Evolutionary conservation across 768 basidiomycete species (phyloP), one percentile per base, ranked within the genome.

Genomic region (Boletus huronensis): DNA sequence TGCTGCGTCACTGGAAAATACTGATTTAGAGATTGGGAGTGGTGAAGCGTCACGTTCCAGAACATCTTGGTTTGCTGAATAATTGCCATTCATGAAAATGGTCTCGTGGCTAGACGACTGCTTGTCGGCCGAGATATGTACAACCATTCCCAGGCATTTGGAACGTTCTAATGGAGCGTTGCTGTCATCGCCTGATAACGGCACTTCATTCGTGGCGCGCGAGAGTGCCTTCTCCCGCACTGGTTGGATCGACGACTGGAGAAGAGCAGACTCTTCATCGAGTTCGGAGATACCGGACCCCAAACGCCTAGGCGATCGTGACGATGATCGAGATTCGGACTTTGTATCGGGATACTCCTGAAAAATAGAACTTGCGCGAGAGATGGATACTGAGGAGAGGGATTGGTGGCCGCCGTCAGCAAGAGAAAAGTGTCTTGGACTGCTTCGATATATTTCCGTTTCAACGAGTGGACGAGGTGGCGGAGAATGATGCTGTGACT

Each of bases 251-350:
- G 55, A 60, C 43, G 42, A 13, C 51, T 51, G 58, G 41, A 39
- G 58, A 54, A 64, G 55, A 56, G 52, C 4, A 45, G 58, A 54
- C 48, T 57, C 62, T 50, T 62, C 60, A 40, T 54, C 63, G 39
- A 32, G 53, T 46, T 62, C 61, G 61, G 69, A 71, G 57, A 67
- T 62, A 61, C 57, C 63, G 61, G 69, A 57, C 61, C 56, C 62
- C 51, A 54, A 58, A 32, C 21, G 49, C 32, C 52, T 55, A 50
- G 84, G 84, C n/a, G 83, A 84, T 45, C 79, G 79, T 57, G 82
- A 83, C 35, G 72, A 70, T 38, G 80, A 79, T 60, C 79, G 74
- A 48, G 77, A 76, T 63, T 70, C 70, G 47, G 66, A 55, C 45
- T 68, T 73, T 59, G 74, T 71, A 50, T 63, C 64, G 43, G 64